Evolutionary conservation across 352 stramenopile genomes (phyloP).

Genomic region (Globisporangium cystogenes): DNA sequence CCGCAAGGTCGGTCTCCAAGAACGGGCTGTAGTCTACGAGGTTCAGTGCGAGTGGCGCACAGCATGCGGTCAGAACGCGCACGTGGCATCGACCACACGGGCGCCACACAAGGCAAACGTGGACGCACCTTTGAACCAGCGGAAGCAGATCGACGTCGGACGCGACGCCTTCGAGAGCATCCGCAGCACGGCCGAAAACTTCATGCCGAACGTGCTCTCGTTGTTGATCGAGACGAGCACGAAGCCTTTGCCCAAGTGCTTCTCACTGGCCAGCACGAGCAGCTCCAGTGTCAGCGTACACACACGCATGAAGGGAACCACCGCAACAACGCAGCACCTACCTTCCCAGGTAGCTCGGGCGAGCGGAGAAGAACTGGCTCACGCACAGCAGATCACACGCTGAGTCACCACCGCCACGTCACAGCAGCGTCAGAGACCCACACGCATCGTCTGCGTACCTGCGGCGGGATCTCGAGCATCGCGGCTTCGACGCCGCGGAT

Average conservation of each 20-base stretch:
- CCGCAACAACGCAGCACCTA: background rate
- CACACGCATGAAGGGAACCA: background rate
- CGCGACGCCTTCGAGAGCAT: conserved; percentile 47
- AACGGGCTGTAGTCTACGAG: conserved; percentile 64
- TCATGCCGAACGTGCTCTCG: conserved; percentile 63
- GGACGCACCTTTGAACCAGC: conserved; percentile 58
- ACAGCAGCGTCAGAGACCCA: background rate
- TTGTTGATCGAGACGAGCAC: conserved; percentile 75
- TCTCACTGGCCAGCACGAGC: conserved; percentile 29
- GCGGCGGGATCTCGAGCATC: conserved; percentile 56
- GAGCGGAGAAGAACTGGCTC: conserved; percentile 51
- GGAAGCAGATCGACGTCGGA: conserved; percentile 69
- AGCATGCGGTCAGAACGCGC: too few species aligned
- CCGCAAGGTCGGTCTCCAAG: conserved; percentile 47
- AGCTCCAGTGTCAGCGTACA: background rate
- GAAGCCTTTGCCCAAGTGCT: conserved; percentile 62
- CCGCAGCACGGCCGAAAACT: conserved; percentile 47
- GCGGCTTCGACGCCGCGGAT: conserved; percentile 56
- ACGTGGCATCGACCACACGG: background rate
- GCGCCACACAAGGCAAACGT: background rate
- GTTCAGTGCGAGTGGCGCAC: background rate
- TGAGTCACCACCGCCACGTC: background rate
- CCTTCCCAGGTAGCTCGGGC: conserved; percentile 18
- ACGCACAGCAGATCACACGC: background rate
- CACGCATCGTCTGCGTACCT: conserved; percentile 11